Percentiles rank a stretch among this genome's conserved stretches.
These are phyloP conservation scores for Solanum chmielewskii DNA, from an alignment of 257 asterid genomes.

Conservation along the genomic window DNA sequence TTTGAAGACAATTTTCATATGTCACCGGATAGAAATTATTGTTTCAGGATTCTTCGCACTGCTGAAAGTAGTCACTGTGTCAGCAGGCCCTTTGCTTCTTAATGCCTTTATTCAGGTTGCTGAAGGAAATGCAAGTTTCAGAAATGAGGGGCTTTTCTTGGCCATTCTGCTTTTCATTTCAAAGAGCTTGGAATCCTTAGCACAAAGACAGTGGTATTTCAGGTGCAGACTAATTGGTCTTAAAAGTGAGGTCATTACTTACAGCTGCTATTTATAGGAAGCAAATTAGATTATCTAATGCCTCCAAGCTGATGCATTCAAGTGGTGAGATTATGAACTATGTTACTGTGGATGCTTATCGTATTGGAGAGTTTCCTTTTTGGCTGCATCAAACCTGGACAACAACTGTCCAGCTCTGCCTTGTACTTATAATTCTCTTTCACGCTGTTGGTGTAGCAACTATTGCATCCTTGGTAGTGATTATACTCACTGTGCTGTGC, in stretches of 20 bases:
- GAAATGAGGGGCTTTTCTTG: constrained; percentile 45
- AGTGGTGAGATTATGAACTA: constrained; percentile 11
- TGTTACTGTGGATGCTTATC: constrained; percentile 8
- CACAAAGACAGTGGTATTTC: constrained; percentile 70
- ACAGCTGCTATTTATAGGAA: constrained; percentile 10
- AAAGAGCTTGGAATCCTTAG: constrained; percentile 56
- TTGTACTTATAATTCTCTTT: not conserved
- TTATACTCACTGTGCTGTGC: constrained; percentile 1
- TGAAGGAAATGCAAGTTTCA: constrained; percentile 30
- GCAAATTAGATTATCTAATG: not conserved
- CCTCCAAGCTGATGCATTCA: constrained; percentile 7
- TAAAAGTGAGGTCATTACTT: constrained; percentile 2
- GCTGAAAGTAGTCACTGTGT: constrained; percentile 38
- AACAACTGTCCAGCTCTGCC: constrained; percentile 26
- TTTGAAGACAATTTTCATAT: constrained; percentile 26
- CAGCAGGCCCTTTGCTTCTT: constrained; percentile 72
- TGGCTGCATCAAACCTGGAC: constrained; percentile 12
- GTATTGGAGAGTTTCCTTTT: constrained; percentile 10
- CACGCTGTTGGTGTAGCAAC: constrained; percentile 1
- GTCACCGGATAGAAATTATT: constrained; percentile 29
- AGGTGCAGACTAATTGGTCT: constrained; percentile 40
- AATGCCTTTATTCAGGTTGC: constrained; percentile 62
- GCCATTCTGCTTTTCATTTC: constrained; percentile 47
- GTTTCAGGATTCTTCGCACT: constrained; percentile 46
- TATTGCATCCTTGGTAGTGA: constrained; percentile 1